Conservation (phyloP, 768 basidiomycete species). For the Sistotremastrum suecicum region DNA sequence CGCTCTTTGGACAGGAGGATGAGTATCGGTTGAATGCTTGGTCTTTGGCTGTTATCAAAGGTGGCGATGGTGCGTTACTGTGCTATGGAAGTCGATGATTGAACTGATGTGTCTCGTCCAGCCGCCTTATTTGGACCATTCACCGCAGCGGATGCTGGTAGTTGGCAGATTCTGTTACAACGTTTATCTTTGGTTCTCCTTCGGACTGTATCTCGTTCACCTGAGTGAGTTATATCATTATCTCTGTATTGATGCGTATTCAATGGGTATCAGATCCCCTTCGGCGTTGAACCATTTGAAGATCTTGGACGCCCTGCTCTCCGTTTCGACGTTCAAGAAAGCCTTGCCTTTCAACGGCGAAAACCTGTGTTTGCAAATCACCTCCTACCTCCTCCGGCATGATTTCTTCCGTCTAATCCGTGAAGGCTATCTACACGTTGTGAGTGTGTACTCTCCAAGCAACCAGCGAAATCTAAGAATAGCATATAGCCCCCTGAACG, state of each 20-base stretch:
- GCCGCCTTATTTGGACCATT: conserved; percentile 28
- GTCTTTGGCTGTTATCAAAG: conserved; percentile 23
- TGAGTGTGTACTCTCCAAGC: too few species aligned
- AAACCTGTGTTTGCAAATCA: not conserved
- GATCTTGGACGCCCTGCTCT: conserved; percentile 35
- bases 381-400: conserved; percentile 26
- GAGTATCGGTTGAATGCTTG: conserved; percentile 32
- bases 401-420: conserved; percentile 28
- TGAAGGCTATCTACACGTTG: conserved; percentile 25
- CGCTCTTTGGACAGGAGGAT: conserved; percentile 41
- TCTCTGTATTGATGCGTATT: not conserved
- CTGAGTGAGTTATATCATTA: conserved; percentile 29
- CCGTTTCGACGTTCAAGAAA: conserved; percentile 6
- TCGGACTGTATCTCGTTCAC: conserved; percentile 30
- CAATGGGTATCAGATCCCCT: conserved; percentile 27
- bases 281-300: conserved; percentile 32
- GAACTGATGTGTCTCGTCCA: conserved; percentile 9
- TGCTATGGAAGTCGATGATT: conserved; percentile 11
- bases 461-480: too few species aligned
- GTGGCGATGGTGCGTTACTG: conserved; percentile 15
- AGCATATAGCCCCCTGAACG: conserved; percentile 36
- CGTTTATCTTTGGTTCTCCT: conserved; percentile 36
- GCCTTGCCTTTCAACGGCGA: conserved; percentile 17
- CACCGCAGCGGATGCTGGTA: conserved; percentile 22
- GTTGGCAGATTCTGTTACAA: conserved; percentile 51